Base-by-base conservation (phyloP, 2,329 filamentous ascomycete species). In the Colletotrichum navitas region DNA sequence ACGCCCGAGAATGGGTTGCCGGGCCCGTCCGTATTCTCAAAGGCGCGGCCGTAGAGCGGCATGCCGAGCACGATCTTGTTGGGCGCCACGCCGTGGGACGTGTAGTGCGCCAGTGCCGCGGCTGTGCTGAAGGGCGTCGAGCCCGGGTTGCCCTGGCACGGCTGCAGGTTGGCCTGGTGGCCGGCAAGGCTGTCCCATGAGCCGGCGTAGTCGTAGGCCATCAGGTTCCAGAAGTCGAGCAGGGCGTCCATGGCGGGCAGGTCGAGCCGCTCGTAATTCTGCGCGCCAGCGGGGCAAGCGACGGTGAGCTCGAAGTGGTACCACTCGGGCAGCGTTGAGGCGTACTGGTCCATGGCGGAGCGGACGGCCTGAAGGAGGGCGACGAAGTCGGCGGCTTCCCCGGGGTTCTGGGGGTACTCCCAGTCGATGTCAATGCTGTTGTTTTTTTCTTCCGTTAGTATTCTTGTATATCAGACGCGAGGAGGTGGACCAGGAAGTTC, bases 171-270 rank as follows among this genome's bases (percentile, higher is more conserved):
- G 6, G 95, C 89, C 79, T 94, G 91, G 82, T 98, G 94, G 5
- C 92, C 94, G 1, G 93, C 85, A 2, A 77, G 73, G 3, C 82
- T 76, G 77, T 95, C 93, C 94, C 94, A 98, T 3, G 90, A 92
- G 1, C 95, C 95, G 7, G 94, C 91, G 79, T 88, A 97, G 82
- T 97, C 94, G 81, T 97, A 97, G 1, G 93, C 92, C 94, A 97
- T 97, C 52, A 94, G 81, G 79, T 93, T 93, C 91, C 91, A 93
- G 79, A 93, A 93, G 81, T 93, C 91, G 1, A 93, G 85, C 68
- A 89, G 86, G 16, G 77, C 80, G 77, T 93, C 90, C 91, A 93
- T 93, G 68, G 81, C 88, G 0, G 80, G 71, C n/a, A 93, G 81
- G 75, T 92, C 85, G 66, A 93, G 83, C 76, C 88, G 90, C 70